A percentile compares a stretch with the other conserved stretches of the same genome.
These are phyloP conservation scores for Leccinum barrowsii DNA, from an alignment of 768 basidiomycete species.

Conservation along the genomic window DNA sequence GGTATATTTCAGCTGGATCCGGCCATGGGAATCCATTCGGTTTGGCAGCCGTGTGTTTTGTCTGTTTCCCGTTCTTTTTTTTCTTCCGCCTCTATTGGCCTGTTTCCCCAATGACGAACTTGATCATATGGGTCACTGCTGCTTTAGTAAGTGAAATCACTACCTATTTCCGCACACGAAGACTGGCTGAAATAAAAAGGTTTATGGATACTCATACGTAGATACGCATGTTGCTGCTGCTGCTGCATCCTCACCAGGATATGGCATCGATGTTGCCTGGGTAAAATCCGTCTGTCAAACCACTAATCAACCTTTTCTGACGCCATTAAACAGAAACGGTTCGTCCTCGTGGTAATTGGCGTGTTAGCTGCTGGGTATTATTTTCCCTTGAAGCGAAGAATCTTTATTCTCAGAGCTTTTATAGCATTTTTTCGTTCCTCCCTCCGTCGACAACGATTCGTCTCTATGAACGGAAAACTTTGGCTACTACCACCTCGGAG, in stretches of 20 bases:
- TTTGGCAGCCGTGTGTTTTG: constrained; percentile 61
- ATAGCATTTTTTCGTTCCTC: constrained; percentile 63
- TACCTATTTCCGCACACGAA: background rate
- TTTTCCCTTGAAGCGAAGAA: background rate
- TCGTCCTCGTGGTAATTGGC: constrained; percentile 66
- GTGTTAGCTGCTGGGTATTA: constrained; percentile 75
- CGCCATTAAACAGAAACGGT: constrained; percentile 45
- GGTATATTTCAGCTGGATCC: constrained; percentile 68
- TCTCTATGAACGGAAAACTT: constrained; percentile 62
- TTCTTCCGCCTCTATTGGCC: constrained; percentile 74
- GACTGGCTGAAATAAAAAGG: constrained; percentile 33
- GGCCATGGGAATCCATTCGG: constrained; percentile 64
- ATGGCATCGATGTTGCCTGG: constrained; percentile 71
- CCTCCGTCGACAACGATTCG: constrained; percentile 78
- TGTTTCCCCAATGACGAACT: constrained; percentile 65
- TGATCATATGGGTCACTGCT: constrained; percentile 64
- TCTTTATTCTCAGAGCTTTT: constrained; percentile 2
- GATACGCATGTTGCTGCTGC: constrained; percentile 43
- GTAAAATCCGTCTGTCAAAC: constrained; percentile 30
- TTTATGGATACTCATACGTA: constrained; percentile 73
- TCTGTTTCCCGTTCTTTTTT: constrained; percentile 71
- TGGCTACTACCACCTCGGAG: constrained; percentile 66
- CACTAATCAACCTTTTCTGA: background rate
- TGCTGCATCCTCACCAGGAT: constrained; percentile 50
- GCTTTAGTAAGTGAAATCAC: constrained; percentile 46